These are phyloP conservation scores for Strobilomyces confusus DNA, from an alignment of 768 basidiomycete species.

Conservation along the genomic window DNA sequence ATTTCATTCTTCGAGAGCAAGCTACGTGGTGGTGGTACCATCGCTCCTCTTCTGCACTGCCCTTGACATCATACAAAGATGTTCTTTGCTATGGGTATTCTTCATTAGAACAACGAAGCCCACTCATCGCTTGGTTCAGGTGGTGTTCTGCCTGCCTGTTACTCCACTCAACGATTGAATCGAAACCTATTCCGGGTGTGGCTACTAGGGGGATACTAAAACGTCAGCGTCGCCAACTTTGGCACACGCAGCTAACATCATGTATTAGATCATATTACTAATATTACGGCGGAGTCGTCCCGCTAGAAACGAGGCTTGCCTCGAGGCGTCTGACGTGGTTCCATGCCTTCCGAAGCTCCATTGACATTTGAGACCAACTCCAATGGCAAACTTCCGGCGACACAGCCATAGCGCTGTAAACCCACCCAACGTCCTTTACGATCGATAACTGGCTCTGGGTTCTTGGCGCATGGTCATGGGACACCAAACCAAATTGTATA, in stretches of 20 bases:
- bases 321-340: slow-evolving; percentile 26
- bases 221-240: slow-evolving; percentile 6
- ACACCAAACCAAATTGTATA: slow-evolving; percentile 4
- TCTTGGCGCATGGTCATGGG: not conserved
- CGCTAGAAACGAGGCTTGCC: slow-evolving; percentile 25
- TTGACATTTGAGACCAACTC: slow-evolving; percentile 7
- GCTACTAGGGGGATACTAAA: not conserved
- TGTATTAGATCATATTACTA: slow-evolving; percentile 1
- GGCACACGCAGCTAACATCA: slow-evolving; percentile 12
- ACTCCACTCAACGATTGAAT: not conserved
- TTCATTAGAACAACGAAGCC: not conserved
- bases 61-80: slow-evolving; percentile 1
- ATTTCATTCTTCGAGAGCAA: not conserved
- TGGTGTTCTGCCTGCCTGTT: not conserved
- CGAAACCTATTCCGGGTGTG: not conserved
- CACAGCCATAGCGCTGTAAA: slow-evolving; percentile 8
- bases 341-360: slow-evolving; percentile 8
- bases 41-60: slow-evolving; percentile 10
- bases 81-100: slow-evolving; percentile 1
- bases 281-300: slow-evolving; percentile 4
- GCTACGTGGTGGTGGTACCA: slow-evolving; percentile 4
- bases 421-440: not conserved
- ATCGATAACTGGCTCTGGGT: not conserved
- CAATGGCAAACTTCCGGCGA: not conserved
- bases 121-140: not conserved